Conservation (phyloP, 495 filamentous ascomycete species). For the Xylaria acuta region DNA sequence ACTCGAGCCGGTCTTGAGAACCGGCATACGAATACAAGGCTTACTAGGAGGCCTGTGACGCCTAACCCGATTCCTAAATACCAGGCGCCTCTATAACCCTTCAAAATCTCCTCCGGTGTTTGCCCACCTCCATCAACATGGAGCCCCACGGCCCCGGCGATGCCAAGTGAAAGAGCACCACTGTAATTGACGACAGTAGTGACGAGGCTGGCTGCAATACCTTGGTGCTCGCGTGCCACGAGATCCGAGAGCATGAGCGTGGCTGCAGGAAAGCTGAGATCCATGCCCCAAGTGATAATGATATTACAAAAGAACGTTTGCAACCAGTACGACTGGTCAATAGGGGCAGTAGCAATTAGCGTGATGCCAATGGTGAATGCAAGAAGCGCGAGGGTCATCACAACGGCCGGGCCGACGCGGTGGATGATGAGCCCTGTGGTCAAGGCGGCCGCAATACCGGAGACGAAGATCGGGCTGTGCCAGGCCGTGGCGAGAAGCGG, state of each 20-base stretch:
- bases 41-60: slow-evolving; percentile 33
- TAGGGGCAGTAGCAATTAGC: slow-evolving; percentile 57
- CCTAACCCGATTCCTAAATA: slow-evolving; percentile 41
- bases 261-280: slow-evolving; percentile 50
- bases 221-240: slow-evolving; percentile 53
- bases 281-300: slow-evolving; percentile 64
- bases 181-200: slow-evolving; percentile 56
- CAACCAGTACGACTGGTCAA: slow-evolving; percentile 55
- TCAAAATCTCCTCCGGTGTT: slow-evolving; percentile 42
- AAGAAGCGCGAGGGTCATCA: slow-evolving; percentile 60
- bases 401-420: slow-evolving; percentile 51
- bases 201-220: slow-evolving; percentile 52
- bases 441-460: slow-evolving; percentile 60
- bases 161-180: slow-evolving; percentile 55
- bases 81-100: slow-evolving; percentile 49
- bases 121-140: slow-evolving; percentile 44
- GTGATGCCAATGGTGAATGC: slow-evolving; percentile 56
- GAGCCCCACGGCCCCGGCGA: slow-evolving; percentile 55
- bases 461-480: slow-evolving; percentile 54
- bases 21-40: slow-evolving; percentile 35
- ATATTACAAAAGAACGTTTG: slow-evolving; percentile 57
- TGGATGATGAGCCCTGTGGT: slow-evolving; percentile 58
- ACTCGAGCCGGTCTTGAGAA: slow-evolving; percentile 30
- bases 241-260: slow-evolving; percentile 53
- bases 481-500: slow-evolving; percentile 59